A percentile compares a stretch with the other conserved stretches of the same genome.
Conservation (phyloP, 202 grass and related monocot genomes). For the Cymbopogon flexuosus region DNA sequence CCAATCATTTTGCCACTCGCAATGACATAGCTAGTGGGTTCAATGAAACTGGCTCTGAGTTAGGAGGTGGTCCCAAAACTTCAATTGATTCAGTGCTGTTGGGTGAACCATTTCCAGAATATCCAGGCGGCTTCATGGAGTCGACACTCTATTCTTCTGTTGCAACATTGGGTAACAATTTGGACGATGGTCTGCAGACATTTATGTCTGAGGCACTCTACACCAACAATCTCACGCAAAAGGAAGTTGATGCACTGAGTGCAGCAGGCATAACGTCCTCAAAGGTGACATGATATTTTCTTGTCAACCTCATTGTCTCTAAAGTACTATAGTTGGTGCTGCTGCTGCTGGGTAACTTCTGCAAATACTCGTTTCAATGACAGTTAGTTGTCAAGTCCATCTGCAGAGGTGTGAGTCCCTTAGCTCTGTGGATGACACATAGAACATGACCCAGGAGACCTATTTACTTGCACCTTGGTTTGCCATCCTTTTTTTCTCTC, state of each 20-base stretch:
- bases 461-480: conserved; percentile 9
- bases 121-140: conserved; percentile 34
- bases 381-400: background rate
- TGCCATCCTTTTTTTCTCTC: background rate
- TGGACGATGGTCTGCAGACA: conserved; percentile 51
- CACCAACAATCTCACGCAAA: conserved; percentile 52
- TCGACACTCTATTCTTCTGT: conserved; percentile 52
- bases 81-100: conserved; percentile 52
- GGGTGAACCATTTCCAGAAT: conserved; percentile 46
- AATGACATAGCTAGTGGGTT: conserved; percentile 53
- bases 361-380: background rate
- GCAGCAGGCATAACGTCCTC: conserved; percentile 45
- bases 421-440: conserved; percentile 1
- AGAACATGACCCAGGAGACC: background rate
- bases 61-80: conserved; percentile 42
- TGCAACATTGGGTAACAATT: conserved; percentile 37
- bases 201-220: conserved; percentile 54
- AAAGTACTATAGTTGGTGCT: background rate
- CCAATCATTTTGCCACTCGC: conserved; percentile 49
- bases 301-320: background rate
- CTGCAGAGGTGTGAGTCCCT: conserved; percentile 12
- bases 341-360: background rate
- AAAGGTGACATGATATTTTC: conserved; percentile 53
- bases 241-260: conserved; percentile 43
- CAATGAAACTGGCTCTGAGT: conserved; percentile 49